Conservation (phyloP, 345 rosid species). For the Rubroshorea leprosula region DNA sequence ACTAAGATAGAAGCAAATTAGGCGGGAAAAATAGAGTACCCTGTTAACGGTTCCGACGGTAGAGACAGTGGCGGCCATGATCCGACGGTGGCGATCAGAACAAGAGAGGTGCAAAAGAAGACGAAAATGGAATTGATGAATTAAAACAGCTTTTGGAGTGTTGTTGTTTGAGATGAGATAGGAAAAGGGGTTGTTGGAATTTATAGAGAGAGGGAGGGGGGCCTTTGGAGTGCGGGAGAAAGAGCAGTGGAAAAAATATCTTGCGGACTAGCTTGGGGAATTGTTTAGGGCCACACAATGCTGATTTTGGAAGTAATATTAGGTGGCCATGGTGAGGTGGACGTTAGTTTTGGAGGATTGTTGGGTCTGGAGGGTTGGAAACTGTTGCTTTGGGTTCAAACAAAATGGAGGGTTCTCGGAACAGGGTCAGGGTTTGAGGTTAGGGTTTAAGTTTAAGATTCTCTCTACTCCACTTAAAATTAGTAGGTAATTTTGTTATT, state of each 20-base stretch:
- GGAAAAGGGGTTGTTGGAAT: background rate
- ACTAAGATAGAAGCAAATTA: conserved; percentile 10
- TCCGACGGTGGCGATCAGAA: conserved; percentile 21
- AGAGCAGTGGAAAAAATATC: no score
- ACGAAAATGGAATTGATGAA: conserved; percentile 16
- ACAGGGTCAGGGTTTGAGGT: background rate
- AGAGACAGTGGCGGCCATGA: conserved; percentile 34
- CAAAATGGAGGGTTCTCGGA: conserved; percentile 31
- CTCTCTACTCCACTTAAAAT: conserved; percentile 6
- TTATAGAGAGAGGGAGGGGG: conserved; percentile 10
- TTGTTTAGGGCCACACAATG: conserved; percentile 26
- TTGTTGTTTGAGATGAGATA: background rate
- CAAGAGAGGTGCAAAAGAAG: conserved; percentile 6
- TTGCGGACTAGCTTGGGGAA: conserved; percentile 12
- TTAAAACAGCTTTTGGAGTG: conserved; percentile 3
- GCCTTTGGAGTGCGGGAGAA: background rate
- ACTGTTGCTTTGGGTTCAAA: conserved; percentile 1
- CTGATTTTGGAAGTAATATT: conserved; percentile 4
- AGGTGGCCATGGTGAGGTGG: conserved; percentile 22
- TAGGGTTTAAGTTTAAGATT: conserved; percentile 12
- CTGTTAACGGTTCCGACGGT: conserved; percentile 34
- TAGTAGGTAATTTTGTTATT: no score
- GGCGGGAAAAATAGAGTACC: conserved; percentile 32
- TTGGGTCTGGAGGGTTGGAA: background rate
- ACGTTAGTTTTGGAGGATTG: conserved; percentile 6